Base-by-base conservation (phyloP, 1,284 basidiomycete genomes). In the Melampsora americana region DNA sequence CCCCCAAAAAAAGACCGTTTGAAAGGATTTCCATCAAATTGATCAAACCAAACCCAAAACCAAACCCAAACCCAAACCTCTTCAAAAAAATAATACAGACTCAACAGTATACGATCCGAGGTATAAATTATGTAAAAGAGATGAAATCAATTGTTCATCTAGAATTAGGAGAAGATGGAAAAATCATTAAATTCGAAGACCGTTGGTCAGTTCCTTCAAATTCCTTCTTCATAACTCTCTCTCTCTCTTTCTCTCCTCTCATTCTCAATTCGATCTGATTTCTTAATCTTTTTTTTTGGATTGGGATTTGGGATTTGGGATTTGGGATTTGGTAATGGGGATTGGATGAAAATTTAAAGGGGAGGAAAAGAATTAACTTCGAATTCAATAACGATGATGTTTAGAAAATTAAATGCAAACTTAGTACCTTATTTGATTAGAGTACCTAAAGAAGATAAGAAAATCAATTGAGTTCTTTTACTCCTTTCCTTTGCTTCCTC, bases 111-210 rank as follows among this genome's bases (percentile, higher is more conserved):
- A 56, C 53, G 1, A 56, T 56, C 26, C 5, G 53, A 28, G 53
- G 53, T 7, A 23, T 56, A 5, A 56, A 56, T 28, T 56, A 56
- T 28, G 53, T 56, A 18, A 56, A 56, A 56, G n/a, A n/a, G n/a
- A 56, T 56, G 53, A 18, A 56, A 56, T 56, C 53, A 5, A n/a
- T 56, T 12, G 53, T 56, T 7, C 53, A n/a, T 56, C 1, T 56
- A 5, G 53, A 56, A 28, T 56, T 56, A 56, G 53, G 53, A 7
- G 53, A 56, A 56, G 53, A 56, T 56, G 53, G 53, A 56, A 56
- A 56, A 14, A 56, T 56, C 53, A n/a, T 56, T 28, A 56, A 56
- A 56, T 56, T 56, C 12, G 53, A 56, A 56, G 53, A 56, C 26
- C 53, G 53, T 23, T 56, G 53, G 53, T 56, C 11, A 56, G 53